phyloP scores from a whole-genome alignment of 257 asterid species.

The Linderniella brevidens region DNA sequence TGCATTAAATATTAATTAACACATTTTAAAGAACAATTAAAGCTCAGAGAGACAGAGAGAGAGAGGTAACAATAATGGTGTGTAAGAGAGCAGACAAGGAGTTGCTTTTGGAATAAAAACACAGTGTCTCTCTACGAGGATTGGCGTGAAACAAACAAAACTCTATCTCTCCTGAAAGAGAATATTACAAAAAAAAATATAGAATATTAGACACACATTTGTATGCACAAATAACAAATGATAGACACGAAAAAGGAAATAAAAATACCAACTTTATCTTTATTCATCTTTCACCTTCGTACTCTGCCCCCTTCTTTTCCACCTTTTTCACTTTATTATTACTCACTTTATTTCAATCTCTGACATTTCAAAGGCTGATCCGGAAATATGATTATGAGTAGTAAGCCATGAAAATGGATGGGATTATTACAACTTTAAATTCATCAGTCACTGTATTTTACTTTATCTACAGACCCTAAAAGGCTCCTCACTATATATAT shows the following conservation, averaged over 20 bases:
- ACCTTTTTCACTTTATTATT: slow-evolving; percentile 7
- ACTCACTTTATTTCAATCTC: slow-evolving; percentile 29
- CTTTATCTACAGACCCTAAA: too few relatives aligned
- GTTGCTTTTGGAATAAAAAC: slow-evolving; percentile 31
- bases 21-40: slow-evolving; percentile 1
- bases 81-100: slow-evolving; percentile 28
- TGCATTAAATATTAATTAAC: slow-evolving; percentile 1
- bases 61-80: slow-evolving; percentile 13
- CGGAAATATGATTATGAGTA: slow-evolving; percentile 5
- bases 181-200: too few relatives aligned
- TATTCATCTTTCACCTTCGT: slow-evolving; percentile 17
- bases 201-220: background rate
- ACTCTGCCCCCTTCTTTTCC: slow-evolving; percentile 13
- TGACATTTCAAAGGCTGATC: slow-evolving; percentile 17
- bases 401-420: slow-evolving; percentile 2
- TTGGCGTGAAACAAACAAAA: slow-evolving; percentile 18
- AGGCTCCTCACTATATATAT: too few relatives aligned
- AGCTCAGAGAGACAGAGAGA: slow-evolving; percentile 10
- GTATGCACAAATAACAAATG: background rate
- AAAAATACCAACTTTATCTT: slow-evolving; percentile 13
- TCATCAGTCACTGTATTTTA: slow-evolving; percentile 3
- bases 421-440: background rate
- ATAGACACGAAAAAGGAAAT: slow-evolving; percentile 25
- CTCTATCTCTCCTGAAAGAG: background rate
- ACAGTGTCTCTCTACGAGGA: slow-evolving; percentile 24